phyloP scores from a whole-genome alignment of 805 yeast genomes.

The Metschnikowia aberdeeniae region DNA sequence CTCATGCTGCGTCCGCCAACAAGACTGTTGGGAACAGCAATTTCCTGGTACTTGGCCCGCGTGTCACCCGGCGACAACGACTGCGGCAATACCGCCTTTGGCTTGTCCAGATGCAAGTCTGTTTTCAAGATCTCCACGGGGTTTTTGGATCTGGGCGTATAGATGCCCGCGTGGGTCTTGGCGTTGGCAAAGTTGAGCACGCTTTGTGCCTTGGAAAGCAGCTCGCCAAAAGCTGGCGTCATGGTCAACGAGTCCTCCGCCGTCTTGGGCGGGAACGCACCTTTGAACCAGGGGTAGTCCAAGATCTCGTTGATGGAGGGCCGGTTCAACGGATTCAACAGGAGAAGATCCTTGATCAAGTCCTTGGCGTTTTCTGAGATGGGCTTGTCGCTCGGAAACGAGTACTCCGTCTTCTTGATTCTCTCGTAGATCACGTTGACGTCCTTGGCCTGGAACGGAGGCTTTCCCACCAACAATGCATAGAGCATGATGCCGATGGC shows the following conservation, averaged over 20 bases:
- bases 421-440: conserved; percentile 89
- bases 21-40: conserved; percentile 36
- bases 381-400: conserved; percentile 68
- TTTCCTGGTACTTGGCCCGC: conserved; percentile 78
- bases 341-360: conserved; percentile 68
- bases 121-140: conserved; percentile 69
- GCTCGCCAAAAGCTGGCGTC: conserved; percentile 51
- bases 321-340: conserved; percentile 74
- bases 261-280: conserved; percentile 73
- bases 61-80: conserved; percentile 93
- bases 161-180: conserved; percentile 61
- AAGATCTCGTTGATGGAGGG: conserved; percentile 78
- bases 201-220: conserved; percentile 56
- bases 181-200: conserved; percentile 62
- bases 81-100: conserved; percentile 71
- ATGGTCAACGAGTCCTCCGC: conserved; percentile 59
- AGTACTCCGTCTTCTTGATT: conserved; percentile 76
- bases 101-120: conserved; percentile 65
- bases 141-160: conserved; percentile 47
- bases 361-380: conserved; percentile 69
- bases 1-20: conserved; percentile 28
- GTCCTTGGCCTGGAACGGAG: conserved; percentile 96
- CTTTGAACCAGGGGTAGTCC: conserved; percentile 82
- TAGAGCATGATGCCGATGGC: conserved; percentile 95
- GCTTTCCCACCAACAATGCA: conserved; percentile 88